These are phyloP conservation scores for Conringia planisiliqua DNA, from an alignment of 345 rosid species.

Conservation along the genomic window DNA sequence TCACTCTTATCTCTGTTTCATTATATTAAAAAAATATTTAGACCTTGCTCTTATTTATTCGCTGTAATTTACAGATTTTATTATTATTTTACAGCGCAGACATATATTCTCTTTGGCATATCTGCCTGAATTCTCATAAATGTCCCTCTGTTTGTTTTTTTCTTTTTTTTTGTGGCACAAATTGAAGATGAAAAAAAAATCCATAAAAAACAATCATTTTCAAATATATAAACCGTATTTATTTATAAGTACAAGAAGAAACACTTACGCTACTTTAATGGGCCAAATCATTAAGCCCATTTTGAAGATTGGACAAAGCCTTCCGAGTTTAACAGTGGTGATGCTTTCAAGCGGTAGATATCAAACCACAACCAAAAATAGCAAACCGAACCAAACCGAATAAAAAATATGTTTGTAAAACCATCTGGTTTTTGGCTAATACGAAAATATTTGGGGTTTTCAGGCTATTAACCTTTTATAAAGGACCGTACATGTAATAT, in stretches of 20 bases:
- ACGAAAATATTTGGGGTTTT: background rate
- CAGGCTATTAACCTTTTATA: background rate
- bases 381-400: background rate
- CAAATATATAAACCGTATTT: background rate
- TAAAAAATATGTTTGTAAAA: background rate
- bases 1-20: background rate
- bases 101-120: background rate
- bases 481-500: constrained; percentile 1
- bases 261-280: background rate
- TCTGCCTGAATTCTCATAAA: background rate
- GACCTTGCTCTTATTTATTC: background rate
- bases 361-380: background rate
- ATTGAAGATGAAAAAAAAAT: background rate
- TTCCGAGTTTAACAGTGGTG: too few species aligned
- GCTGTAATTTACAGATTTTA: background rate
- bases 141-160: background rate
- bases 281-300: background rate
- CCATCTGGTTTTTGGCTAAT: background rate
- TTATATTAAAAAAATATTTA: background rate
- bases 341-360: background rate
- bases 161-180: background rate
- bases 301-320: background rate
- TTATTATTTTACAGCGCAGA: background rate
- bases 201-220: background rate
- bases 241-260: too few species aligned